Conservation (phyloP, 2,329 filamentous ascomycete genomes). For the Aspergillus sp. region DNA sequence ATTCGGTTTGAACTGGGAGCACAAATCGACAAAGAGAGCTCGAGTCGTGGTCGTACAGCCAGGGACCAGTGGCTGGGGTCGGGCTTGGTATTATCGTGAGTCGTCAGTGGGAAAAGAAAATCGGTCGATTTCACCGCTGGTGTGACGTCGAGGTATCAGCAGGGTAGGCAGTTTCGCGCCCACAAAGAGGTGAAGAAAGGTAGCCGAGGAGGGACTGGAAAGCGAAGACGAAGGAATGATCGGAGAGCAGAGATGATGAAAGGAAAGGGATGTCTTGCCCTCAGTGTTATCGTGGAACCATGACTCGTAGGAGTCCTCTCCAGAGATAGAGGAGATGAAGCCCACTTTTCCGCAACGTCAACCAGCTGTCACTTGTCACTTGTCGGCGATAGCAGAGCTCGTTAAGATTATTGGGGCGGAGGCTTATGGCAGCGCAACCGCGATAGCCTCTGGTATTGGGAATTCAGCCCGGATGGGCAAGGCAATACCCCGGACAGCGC, state of each 20-base stretch:
- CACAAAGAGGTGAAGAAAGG: background rate
- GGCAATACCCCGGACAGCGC: conserved; percentile 12
- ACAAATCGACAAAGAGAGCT: conserved; percentile 1
- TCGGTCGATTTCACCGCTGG: conserved; percentile 13
- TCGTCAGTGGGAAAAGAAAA: conserved; percentile 3
- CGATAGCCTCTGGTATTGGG: conserved; percentile 16
- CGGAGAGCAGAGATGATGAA: background rate
- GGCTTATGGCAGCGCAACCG: conserved; percentile 10
- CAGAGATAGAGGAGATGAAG: background rate
- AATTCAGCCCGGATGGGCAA: background rate
- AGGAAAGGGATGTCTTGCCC: background rate
- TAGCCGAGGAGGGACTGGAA: background rate
- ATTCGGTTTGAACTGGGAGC: background rate
- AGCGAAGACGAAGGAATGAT: background rate
- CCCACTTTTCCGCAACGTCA: background rate
- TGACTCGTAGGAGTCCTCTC: background rate
- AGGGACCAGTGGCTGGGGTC: conserved; percentile 11
- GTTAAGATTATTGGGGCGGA: conserved; percentile 15
- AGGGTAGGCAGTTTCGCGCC: background rate
- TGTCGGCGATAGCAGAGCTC: background rate
- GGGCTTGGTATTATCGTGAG: background rate
- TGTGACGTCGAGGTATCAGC: conserved; percentile 18
- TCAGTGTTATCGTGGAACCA: conserved; percentile 6
- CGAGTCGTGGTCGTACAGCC: conserved; percentile 9
- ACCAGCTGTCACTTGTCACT: conserved; percentile 8